Percentiles rank a stretch among this genome's conserved stretches.
phyloP scores from a whole-genome alignment of 805 yeast genomes.

The Wickerhamiella brachini region DNA sequence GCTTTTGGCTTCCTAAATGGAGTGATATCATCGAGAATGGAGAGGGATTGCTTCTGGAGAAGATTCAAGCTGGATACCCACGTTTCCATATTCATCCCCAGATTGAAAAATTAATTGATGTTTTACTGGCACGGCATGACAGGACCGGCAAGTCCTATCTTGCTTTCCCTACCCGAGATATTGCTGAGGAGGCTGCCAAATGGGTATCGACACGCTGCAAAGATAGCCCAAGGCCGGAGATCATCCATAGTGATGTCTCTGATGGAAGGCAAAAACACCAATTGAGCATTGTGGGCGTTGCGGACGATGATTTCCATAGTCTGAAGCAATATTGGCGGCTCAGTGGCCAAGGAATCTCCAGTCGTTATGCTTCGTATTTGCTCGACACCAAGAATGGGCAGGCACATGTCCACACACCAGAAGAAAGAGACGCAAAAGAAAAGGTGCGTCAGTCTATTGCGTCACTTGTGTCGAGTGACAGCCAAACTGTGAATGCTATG shows the following conservation, averaged over 20 bases:
- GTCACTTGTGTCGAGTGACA: neutral
- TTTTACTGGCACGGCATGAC: neutral
- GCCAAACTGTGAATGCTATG: conserved; percentile 13
- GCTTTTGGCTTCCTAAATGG: conserved; percentile 1
- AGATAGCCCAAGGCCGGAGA: neutral
- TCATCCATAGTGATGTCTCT: neutral
- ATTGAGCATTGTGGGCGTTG: neutral
- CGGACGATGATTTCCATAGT: neutral
- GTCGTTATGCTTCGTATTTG: conserved; percentile 3
- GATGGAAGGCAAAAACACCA: neutral
- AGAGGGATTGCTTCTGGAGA: neutral
- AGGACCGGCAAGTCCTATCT: neutral
- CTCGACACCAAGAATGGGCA: neutral
- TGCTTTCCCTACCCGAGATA: neutral
- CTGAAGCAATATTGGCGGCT: conserved; percentile 2
- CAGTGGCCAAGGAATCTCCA: conserved; percentile 4
- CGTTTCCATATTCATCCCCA: conserved; percentile 1
- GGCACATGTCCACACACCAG: neutral
- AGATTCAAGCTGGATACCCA: conserved; percentile 1
- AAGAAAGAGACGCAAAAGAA: neutral
- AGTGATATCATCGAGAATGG: neutral
- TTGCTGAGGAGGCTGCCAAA: conserved; percentile 1
- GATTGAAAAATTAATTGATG: neutral
- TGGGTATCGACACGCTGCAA: neutral
- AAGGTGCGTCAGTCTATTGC: neutral